phyloP scores from a whole-genome alignment of 164 flowering plant species.

The Tinospora cordifolia region DNA sequence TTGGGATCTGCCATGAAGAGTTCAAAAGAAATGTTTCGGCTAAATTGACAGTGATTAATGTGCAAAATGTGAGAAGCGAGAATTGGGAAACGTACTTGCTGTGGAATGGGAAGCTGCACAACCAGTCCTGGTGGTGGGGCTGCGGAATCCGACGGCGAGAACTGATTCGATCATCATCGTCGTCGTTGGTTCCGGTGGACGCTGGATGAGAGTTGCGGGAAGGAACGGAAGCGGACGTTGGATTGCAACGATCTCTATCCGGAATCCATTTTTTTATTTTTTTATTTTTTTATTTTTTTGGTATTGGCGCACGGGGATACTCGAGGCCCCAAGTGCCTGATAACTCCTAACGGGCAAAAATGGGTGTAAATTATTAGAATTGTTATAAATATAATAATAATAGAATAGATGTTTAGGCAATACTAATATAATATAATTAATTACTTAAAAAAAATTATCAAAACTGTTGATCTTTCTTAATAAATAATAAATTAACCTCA shows the following conservation, averaged over 20 bases:
- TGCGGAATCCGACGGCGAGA: slow-evolving; percentile 15
- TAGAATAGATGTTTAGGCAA: too few relatives aligned
- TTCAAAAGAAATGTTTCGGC: neutral
- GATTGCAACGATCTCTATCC: neutral
- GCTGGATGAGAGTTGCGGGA: neutral
- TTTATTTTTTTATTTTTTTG: too few relatives aligned
- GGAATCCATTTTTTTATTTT: neutral
- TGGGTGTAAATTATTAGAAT: too few relatives aligned
- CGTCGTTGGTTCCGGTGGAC: neutral
- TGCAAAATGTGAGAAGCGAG: neutral
- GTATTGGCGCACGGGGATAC: too few relatives aligned
- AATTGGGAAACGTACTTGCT: neutral
- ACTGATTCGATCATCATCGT: slow-evolving; percentile 13
- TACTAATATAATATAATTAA: too few relatives aligned
- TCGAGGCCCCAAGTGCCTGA: too few relatives aligned
- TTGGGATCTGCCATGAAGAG: neutral
- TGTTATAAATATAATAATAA: too few relatives aligned
- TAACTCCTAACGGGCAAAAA: too few relatives aligned
- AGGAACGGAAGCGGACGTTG: neutral
- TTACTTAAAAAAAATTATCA: too few relatives aligned
- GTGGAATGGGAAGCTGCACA: neutral
- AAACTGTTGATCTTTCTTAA: too few relatives aligned
- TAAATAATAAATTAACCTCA: too few relatives aligned
- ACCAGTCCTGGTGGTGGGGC: neutral
- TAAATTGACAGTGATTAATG: neutral